Evolutionary conservation across 2,329 filamentous ascomycete genomes (phyloP).

Genomic region (Chrysoporthe puriensis): DNA sequence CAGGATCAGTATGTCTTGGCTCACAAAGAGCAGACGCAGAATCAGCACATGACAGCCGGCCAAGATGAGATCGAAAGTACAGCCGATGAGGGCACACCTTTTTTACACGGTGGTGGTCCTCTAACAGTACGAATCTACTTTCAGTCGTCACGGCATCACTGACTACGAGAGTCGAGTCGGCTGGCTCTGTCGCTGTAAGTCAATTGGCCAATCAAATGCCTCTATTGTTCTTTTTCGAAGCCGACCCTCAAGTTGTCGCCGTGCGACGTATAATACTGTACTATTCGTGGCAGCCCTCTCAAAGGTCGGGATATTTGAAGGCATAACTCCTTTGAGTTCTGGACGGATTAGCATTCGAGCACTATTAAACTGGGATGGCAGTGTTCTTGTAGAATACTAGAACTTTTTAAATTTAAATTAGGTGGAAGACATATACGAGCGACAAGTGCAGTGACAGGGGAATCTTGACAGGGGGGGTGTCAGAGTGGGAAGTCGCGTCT

Average conservation of each 20-base stretch:
- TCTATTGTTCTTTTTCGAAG: not conserved
- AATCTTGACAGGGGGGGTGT: not conserved
- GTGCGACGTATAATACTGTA: too few relatives aligned
- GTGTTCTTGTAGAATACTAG: too few relatives aligned
- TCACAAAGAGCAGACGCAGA: not conserved
- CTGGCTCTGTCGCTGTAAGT: not conserved
- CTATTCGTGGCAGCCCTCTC: too few relatives aligned
- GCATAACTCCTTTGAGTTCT: not conserved
- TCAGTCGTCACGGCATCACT: not conserved
- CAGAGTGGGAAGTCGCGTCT: constrained; percentile 9
- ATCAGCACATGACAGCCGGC: not conserved
- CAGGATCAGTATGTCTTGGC: not conserved
- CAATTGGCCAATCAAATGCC: constrained; percentile 28
- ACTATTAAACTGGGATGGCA: too few relatives aligned
- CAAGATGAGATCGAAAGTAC: not conserved
- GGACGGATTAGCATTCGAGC: too few relatives aligned
- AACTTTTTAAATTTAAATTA: too few relatives aligned
- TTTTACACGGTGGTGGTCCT: not conserved
- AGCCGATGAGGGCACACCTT: not conserved
- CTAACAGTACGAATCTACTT: not conserved
- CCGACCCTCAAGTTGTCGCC: too few relatives aligned
- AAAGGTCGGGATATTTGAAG: too few relatives aligned
- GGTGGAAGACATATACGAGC: not conserved
- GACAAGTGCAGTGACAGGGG: not conserved
- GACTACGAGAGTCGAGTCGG: not conserved